Conservation (phyloP, 441 rosid genomes). For the Bocquillonia castaneifolia region DNA sequence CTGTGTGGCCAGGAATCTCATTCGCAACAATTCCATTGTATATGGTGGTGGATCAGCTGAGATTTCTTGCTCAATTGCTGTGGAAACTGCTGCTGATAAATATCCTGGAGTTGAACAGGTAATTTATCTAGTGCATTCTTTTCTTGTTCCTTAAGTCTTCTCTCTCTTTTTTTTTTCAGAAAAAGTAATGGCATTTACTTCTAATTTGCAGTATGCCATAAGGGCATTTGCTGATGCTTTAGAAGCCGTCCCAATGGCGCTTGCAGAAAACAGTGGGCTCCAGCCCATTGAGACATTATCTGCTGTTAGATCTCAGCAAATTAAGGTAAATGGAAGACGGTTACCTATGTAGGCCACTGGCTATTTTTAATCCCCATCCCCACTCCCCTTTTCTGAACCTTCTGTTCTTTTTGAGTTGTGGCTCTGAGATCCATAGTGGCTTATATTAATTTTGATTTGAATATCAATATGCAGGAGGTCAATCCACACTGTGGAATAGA, state of each 20-base stretch:
- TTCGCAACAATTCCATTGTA: conserved; percentile 86
- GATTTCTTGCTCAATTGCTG: conserved; percentile 85
- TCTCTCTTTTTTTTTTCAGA: not conserved
- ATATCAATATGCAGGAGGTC: conserved; percentile 54
- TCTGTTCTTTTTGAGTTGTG: not conserved
- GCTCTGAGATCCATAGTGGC: not conserved
- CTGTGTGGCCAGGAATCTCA: conserved; percentile 92
- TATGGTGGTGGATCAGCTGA: conserved; percentile 98
- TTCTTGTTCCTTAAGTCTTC: not conserved
- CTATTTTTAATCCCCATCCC: too few species aligned
- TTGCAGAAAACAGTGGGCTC: conserved; percentile 93
- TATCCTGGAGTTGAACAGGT: conserved; percentile 96
- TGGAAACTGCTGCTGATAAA: conserved; percentile 81
- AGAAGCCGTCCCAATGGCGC: conserved; percentile 89
- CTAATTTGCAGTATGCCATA: conserved; percentile 71
- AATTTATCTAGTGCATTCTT: not conserved
- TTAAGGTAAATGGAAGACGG: conserved; percentile 46
- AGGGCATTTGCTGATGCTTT: conserved; percentile 92
- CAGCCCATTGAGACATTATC: conserved; percentile 93
- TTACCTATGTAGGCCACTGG: not conserved
- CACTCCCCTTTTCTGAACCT: not conserved
- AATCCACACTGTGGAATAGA: conserved; percentile 79
- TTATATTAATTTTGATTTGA: not conserved
- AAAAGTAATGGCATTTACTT: not conserved
- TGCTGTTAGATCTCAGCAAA: conserved; percentile 88